Base-by-base conservation (phyloP, 2,329 filamentous ascomycete genomes). In the Xylaria sp. region DNA sequence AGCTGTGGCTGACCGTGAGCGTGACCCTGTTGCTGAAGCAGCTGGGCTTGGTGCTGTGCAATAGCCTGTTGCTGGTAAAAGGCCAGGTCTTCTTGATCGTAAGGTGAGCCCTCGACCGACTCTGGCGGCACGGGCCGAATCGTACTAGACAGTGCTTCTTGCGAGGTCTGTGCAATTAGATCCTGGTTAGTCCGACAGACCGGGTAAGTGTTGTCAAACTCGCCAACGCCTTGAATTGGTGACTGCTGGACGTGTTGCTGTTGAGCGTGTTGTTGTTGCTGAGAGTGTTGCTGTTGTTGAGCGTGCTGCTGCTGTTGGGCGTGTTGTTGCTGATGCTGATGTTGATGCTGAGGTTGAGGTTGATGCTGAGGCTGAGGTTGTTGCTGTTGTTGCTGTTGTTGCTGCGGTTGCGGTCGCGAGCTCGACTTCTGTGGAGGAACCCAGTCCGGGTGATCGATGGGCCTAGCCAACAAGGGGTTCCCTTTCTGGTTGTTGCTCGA, bases 41-140 rank as follows among this genome's bases (percentile, higher is more conserved):
- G 52, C 46, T 56, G 64, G 53, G 66, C 66, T 49, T 68, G 67
- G 47, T 71, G 70, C 38, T 68, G 69, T 29, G 66, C 69, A 58
- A 73, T 71, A 35, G 70, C 71, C 41, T 72, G 70, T 49, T 78
- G 78, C 63, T 82, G 78, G 58, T 78, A 74, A 67, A 79, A 81
- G 60, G 72, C 71, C 40, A 77, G 66, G 33, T 84, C 80, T 66
- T 83, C 80, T 68, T 74, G 71, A 11, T 72, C 71, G 71, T 83
- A 83, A 19, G 80, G 75, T 3, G 79, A 77, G 21, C 72, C 71
- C 25, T 82, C 82, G 59, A 75, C 82, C 58, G 74, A 68, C 65
- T 83, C 81, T 58, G 76, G 70, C 58, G 77, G 75, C n/a, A 84
- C 77, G 62, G 80, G 79, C 60, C 81, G 82, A 65, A 84, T 80